Percentiles rank a stretch among this genome's conserved stretches.
These are phyloP conservation scores for Euryodendron excelsum DNA, from an alignment of 148 eudicot genomes.

Conservation along the genomic window DNA sequence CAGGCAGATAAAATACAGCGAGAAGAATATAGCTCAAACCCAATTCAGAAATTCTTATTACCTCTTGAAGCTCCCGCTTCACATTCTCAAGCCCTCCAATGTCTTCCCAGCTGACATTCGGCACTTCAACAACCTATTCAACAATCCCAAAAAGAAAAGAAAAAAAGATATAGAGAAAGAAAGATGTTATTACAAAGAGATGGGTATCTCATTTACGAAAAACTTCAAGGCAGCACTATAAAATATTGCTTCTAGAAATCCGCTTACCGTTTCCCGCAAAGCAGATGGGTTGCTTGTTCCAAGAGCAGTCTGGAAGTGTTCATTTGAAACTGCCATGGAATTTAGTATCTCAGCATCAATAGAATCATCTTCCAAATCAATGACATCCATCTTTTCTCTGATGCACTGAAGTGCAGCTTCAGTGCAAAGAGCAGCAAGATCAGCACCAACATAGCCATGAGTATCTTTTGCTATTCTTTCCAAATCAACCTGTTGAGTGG, in stretches of 20 bases:
- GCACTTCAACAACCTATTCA: conserved; percentile 45
- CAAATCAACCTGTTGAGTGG: conserved; percentile 32
- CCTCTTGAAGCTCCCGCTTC: conserved; percentile 50
- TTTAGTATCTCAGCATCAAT: conserved; percentile 48
- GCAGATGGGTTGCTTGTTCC: conserved; percentile 44
- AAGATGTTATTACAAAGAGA: neutral
- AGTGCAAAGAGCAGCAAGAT: conserved; percentile 46
- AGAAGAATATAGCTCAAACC: neutral
- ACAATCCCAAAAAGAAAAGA: neutral
- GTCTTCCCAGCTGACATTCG: conserved; percentile 44
- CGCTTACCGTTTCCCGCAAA: conserved; percentile 37
- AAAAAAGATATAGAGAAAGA: neutral
- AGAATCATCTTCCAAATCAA: conserved; percentile 45
- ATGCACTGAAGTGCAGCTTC: conserved; percentile 52
- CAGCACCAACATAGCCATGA: conserved; percentile 49
- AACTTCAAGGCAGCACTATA: neutral
- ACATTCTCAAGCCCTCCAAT: conserved; percentile 47
- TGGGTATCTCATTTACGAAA: neutral
- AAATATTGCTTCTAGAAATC: neutral
- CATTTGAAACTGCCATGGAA: conserved; percentile 46
- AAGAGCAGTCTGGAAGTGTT: conserved; percentile 42
- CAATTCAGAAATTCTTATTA: neutral
- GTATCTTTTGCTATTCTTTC: conserved; percentile 43
- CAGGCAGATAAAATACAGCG: neutral
- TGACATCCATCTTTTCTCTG: conserved; percentile 49